Evolutionary conservation across 1,284 basidiomycete species (phyloP).

Genomic region (Amylostereum areolatum): DNA sequence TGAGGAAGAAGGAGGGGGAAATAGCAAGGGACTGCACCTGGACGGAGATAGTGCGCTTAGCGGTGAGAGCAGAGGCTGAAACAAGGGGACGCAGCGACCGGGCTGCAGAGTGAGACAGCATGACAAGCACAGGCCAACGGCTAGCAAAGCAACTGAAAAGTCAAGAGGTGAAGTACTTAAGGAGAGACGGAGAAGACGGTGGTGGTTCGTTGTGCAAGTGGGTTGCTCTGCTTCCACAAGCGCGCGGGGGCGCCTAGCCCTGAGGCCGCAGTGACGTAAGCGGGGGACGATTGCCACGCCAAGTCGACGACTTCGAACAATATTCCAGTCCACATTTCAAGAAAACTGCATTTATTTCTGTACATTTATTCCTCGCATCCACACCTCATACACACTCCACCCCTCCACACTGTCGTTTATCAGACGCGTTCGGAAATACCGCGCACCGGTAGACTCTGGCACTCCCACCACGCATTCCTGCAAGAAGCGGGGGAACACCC

Average conservation of each 20-base stretch:
- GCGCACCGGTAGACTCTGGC: constrained; percentile 14
- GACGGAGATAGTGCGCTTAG: constrained; percentile 13
- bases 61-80: neutral
- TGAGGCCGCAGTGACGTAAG: constrained; percentile 3
- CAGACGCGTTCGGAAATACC: constrained; percentile 31
- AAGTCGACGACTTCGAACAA: neutral
- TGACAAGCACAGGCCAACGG: neutral
- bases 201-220: neutral
- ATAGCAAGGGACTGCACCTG: constrained; percentile 7
- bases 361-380: constrained; percentile 26
- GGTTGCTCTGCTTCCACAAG: neutral
- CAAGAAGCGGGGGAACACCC: constrained; percentile 1
- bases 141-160: neutral
- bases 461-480: constrained; percentile 31
- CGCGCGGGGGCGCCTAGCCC: neutral
- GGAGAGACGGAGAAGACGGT: neutral
- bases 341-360: constrained; percentile 1
- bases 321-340: neutral
- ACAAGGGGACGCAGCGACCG: constrained; percentile 1
- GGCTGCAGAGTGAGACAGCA: constrained; percentile 8
- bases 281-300: neutral
- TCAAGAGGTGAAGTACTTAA: neutral
- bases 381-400: constrained; percentile 46
- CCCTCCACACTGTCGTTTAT: constrained; percentile 21
- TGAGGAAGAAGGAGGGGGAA: neutral